Conservation (phyloP, 805 yeast species). For the Metschnikowia drakensbergensis region DNA sequence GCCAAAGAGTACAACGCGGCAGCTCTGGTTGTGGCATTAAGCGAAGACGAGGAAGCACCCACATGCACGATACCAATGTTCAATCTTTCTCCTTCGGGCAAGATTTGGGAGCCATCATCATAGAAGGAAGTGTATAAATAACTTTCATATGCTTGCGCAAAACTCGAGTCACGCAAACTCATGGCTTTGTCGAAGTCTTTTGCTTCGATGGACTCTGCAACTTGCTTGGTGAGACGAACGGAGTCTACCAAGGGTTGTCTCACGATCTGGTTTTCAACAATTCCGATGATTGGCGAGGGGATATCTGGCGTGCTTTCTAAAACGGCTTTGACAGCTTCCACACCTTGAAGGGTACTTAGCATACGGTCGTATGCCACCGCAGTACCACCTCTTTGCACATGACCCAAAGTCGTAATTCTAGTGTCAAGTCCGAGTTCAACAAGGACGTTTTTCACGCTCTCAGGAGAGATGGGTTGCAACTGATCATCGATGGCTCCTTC, state of each 20-base stretch:
- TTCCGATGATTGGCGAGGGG: slow-evolving; percentile 93
- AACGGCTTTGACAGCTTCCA: slow-evolving; percentile 93
- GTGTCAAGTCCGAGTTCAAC: slow-evolving; percentile 88
- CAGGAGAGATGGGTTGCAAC: slow-evolving; percentile 74
- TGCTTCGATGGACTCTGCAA: slow-evolving; percentile 77
- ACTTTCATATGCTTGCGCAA: slow-evolving; percentile 49
- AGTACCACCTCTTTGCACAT: slow-evolving; percentile 98
- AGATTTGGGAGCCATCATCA: slow-evolving; percentile 44
- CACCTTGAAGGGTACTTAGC: slow-evolving; percentile 94
- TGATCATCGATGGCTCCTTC: slow-evolving; percentile 93
- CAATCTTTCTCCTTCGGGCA: slow-evolving; percentile 56
- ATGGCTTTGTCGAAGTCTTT: slow-evolving; percentile 87
- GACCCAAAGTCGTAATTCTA: slow-evolving; percentile 92
- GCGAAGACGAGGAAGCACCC: slow-evolving; percentile 79
- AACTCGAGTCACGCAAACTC: slow-evolving; percentile 80
- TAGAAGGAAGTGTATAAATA: slow-evolving; percentile 64
- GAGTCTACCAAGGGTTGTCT: slow-evolving; percentile 87
- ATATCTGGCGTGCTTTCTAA: slow-evolving; percentile 82
- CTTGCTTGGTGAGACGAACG: slow-evolving; percentile 80
- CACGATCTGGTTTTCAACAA: slow-evolving; percentile 80
- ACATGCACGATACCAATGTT: slow-evolving; percentile 69
- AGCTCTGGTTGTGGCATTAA: slow-evolving; percentile 74
- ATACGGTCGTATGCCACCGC: slow-evolving; percentile 94
- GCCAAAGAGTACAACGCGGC: slow-evolving; percentile 73
- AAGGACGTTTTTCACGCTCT: slow-evolving; percentile 76